Conservation (phyloP, 495 filamentous ascomycete genomes). For the Penicillium riverlandense region DNA sequence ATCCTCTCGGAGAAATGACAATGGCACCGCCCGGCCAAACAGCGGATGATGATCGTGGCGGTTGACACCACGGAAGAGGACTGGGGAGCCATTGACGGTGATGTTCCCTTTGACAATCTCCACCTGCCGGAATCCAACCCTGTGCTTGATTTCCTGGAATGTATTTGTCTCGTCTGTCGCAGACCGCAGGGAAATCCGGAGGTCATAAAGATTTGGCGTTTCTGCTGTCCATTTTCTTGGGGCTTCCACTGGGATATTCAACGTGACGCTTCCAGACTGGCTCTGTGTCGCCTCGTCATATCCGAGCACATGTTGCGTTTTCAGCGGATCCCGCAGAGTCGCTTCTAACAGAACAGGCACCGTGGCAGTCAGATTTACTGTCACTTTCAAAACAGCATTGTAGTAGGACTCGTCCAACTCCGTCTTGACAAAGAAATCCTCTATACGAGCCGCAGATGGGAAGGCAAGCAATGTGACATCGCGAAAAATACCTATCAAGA, state of each 20-base stretch:
- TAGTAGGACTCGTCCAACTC: constrained; percentile 47
- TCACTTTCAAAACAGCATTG: constrained; percentile 44
- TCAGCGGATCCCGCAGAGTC: constrained; percentile 18
- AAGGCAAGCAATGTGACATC: constrained; percentile 57
- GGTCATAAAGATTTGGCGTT: constrained; percentile 49
- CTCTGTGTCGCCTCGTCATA: not conserved
- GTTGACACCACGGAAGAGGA: constrained; percentile 55
- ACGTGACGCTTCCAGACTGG: constrained; percentile 4
- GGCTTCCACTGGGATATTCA: constrained; percentile 34
- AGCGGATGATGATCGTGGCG: constrained; percentile 57
- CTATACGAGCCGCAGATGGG: constrained; percentile 41
- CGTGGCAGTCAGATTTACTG: constrained; percentile 28
- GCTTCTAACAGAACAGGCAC: constrained; percentile 18
- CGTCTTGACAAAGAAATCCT: constrained; percentile 51
- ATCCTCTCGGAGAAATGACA: constrained; percentile 48
- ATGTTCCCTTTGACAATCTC: constrained; percentile 50
- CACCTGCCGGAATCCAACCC: constrained; percentile 52
- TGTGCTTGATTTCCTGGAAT: constrained; percentile 38
- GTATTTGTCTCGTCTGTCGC: too few species aligned
- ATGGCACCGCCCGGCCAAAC: constrained; percentile 52
- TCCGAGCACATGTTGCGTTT: too few species aligned
- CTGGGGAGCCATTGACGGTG: constrained; percentile 49
- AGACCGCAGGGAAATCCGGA: constrained; percentile 24
- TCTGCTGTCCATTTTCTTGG: constrained; percentile 62
- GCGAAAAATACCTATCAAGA: constrained; percentile 51